Percentiles rank a stretch among this genome's conserved stretches.
Conservation (phyloP, 306 rosid species). For the Medicago arabica region DNA sequence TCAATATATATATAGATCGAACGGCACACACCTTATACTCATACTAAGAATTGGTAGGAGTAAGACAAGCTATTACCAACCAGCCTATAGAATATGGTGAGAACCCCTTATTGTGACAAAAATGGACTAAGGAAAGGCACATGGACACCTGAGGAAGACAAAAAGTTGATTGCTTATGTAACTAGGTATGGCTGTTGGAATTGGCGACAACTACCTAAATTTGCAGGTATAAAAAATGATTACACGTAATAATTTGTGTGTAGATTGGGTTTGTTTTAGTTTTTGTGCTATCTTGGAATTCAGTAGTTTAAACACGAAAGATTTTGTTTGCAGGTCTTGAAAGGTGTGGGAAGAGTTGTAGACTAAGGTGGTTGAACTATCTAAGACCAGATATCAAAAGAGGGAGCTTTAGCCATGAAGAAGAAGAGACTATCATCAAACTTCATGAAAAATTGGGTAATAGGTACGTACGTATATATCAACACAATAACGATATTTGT, state of each 20-base stretch:
- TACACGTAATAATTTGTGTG: not conserved
- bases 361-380: slow-evolving; percentile 44
- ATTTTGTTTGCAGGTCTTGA: slow-evolving; percentile 37
- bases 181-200: slow-evolving; percentile 64
- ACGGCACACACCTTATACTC: not conserved
- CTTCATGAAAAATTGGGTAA: slow-evolving; percentile 44
- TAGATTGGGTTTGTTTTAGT: not conserved
- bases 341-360: slow-evolving; percentile 51
- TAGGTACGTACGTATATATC: slow-evolving; percentile 2
- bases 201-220: slow-evolving; percentile 77
- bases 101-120: slow-evolving; percentile 60
- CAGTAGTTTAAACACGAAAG: not conserved
- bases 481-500: no score
- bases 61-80: no score
- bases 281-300: not conserved
- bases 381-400: slow-evolving; percentile 49
- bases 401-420: slow-evolving; percentile 51
- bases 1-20: not conserved
- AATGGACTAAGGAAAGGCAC: slow-evolving; percentile 68
- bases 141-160: slow-evolving; percentile 79
- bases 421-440: slow-evolving; percentile 40
- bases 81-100: slow-evolving; percentile 46
- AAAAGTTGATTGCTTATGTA: slow-evolving; percentile 61
- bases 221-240: slow-evolving; percentile 54
- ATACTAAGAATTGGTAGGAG: not conserved